Evolutionary conservation across 306 rosid genomes (phyloP).

Genomic region (Lagenaria siceraria): DNA sequence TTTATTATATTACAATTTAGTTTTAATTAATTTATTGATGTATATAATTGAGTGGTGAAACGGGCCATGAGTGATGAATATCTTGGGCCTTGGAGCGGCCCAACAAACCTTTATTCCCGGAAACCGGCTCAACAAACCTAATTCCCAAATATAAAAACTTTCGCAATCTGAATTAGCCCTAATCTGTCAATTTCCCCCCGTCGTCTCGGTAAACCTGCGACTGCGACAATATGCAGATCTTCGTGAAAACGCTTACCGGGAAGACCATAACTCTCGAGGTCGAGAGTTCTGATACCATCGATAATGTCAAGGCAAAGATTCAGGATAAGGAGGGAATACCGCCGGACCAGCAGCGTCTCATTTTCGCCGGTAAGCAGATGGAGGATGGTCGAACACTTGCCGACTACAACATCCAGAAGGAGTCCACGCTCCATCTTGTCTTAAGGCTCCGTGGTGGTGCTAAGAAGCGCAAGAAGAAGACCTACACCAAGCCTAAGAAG

Average conservation of each 20-base stretch:
- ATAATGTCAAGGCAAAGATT: conserved; percentile 52
- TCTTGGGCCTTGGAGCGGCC: not conserved
- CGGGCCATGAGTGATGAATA: not conserved
- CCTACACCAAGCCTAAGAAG: conserved; percentile 9
- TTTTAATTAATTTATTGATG: no score
- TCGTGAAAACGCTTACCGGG: conserved; percentile 55
- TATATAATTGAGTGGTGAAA: not conserved
- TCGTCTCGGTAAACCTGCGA: not conserved
- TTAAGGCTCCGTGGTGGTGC: conserved; percentile 7
- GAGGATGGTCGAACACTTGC: conserved; percentile 11
- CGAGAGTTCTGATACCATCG: conserved; percentile 54
- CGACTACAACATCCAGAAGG: conserved; percentile 13
- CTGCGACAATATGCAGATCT: conserved; percentile 37
- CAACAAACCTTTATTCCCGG: not conserved
- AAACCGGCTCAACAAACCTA: not conserved
- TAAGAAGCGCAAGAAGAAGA: conserved; percentile 15
- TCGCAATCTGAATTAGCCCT: not conserved
- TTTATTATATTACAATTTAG: no score
- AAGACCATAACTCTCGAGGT: conserved; percentile 63
- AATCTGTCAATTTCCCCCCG: not conserved
- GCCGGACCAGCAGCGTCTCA: conserved; percentile 57
- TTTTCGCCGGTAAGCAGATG: conserved; percentile 49
- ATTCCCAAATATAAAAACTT: not conserved
- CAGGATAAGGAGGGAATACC: conserved; percentile 62
- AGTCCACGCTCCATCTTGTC: conserved; percentile 8